Evolutionary conservation across 2,329 filamentous ascomycete species (phyloP).

Genomic region (Leptographium galeiforme): DNA sequence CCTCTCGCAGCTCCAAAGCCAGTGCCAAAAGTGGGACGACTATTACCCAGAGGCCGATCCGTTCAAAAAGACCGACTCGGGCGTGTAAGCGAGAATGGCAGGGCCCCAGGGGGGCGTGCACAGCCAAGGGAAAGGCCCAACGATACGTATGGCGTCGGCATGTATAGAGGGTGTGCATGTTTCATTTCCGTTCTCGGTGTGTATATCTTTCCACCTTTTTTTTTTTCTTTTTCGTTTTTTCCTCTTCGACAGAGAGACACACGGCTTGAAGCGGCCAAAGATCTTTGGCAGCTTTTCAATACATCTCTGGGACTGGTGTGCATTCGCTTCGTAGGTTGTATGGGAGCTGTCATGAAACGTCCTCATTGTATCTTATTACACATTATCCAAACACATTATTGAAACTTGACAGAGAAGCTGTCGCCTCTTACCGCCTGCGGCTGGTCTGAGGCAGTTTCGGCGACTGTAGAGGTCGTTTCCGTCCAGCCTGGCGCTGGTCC

Average conservation of each 20-base stretch:
- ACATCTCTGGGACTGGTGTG: not conserved
- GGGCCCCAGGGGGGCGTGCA: not conserved
- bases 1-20: slow-evolving; percentile 1
- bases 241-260: not conserved
- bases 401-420: no score
- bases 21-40: slow-evolving; percentile 7
- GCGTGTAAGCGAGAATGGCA: slow-evolving; percentile 2
- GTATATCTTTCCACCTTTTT: not conserved
- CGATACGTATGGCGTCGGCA: not conserved
- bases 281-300: not conserved
- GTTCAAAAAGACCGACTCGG: slow-evolving; percentile 7
- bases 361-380: no score
- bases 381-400: no score
- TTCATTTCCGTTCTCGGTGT: not conserved
- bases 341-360: no score
- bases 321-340: no score
- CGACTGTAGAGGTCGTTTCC: not conserved
- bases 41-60: slow-evolving; percentile 11
- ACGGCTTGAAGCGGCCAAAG: not conserved
- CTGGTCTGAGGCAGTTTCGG: no score
- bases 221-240: not conserved
- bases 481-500: not conserved
- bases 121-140: not conserved
- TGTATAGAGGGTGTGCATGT: not conserved
- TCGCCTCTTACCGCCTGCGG: no score